phyloP scores from a whole-genome alignment of 2,329 filamentous ascomycete genomes.

The Trichoderma guizhouense region DNA sequence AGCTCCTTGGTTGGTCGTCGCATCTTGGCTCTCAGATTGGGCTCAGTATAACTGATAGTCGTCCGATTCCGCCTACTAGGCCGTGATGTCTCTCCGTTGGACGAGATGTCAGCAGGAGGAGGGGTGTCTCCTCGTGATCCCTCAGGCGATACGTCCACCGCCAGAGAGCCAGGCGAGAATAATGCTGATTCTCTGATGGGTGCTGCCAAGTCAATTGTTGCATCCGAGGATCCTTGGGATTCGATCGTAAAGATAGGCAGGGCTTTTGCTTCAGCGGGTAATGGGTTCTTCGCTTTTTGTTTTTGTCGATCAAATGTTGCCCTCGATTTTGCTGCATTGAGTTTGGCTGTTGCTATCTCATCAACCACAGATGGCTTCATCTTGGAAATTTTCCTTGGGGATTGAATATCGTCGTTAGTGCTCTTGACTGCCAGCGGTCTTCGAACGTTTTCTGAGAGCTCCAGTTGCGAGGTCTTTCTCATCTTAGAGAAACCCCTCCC shows the following conservation, averaged over 20 bases:
- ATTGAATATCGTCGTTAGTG: slow-evolving; percentile 57
- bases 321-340: slow-evolving; percentile 32
- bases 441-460: slow-evolving; percentile 34
- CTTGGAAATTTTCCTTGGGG: slow-evolving; percentile 52
- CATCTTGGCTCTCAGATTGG: slow-evolving; percentile 80
- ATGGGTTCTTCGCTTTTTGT: slow-evolving; percentile 28
- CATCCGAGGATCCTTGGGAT: slow-evolving; percentile 20
- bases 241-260: slow-evolving; percentile 20
- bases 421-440: slow-evolving; percentile 56
- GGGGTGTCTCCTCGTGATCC: slow-evolving; percentile 51
- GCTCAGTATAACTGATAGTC: slow-evolving; percentile 77
- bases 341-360: slow-evolving; percentile 40
- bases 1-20: slow-evolving; percentile 73
- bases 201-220: slow-evolving; percentile 24
- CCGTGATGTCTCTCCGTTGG: slow-evolving; percentile 55
- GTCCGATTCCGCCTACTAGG: slow-evolving; percentile 64
- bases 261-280: slow-evolving; percentile 24
- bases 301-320: slow-evolving; percentile 26
- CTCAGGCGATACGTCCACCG: slow-evolving; percentile 37
- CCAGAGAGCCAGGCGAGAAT: slow-evolving; percentile 49
- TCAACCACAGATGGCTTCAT: slow-evolving; percentile 34
- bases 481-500: slow-evolving; percentile 45
- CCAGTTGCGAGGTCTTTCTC: slow-evolving; percentile 38
- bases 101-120: slow-evolving; percentile 56
- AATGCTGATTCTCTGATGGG: slow-evolving; percentile 39